phyloP scores from a whole-genome alignment of 2,329 filamentous ascomycete species.

The Westerdykella ornata region DNA sequence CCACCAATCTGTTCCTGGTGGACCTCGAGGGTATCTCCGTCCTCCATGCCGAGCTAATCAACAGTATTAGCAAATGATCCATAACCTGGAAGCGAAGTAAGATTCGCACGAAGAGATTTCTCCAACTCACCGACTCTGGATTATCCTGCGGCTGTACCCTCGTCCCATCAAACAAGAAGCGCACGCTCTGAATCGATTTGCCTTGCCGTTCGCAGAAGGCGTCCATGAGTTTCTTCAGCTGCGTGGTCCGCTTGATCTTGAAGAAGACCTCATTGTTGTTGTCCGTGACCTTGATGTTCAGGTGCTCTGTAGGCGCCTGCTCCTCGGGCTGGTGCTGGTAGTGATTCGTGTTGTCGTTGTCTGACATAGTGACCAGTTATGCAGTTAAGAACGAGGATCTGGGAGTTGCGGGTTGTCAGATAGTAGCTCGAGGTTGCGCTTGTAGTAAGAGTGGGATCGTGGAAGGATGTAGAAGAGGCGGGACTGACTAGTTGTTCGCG shows the following conservation, averaged over 20 bases:
- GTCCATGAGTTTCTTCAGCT: conserved; percentile 95
- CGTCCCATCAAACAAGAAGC: conserved; percentile 94
- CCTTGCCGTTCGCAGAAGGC: conserved; percentile 96
- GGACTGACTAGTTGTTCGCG: conserved; percentile 9
- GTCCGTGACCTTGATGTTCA: conserved; percentile 99
- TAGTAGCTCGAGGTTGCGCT: conserved; percentile 17
- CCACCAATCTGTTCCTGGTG: conserved; percentile 93
- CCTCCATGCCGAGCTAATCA: conserved; percentile 83
- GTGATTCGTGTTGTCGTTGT: conserved; percentile 37
- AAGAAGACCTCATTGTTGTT: conserved; percentile 99
- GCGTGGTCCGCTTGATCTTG: conserved; percentile 97
- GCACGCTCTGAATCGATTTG: conserved; percentile 74
- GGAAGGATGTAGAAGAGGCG: conserved; percentile 14
- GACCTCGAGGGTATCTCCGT: conserved; percentile 93
- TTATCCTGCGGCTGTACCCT: conserved; percentile 85
- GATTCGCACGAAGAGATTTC: not conserved
- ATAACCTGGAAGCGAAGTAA: not conserved
- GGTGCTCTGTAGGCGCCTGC: conserved; percentile 61
- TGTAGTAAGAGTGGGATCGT: conserved; percentile 9
- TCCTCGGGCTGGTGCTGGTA: conserved; percentile 41
- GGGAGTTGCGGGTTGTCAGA: not conserved
- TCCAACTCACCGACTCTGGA: conserved; percentile 72
- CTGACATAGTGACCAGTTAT: conserved; percentile 36
- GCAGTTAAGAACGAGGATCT: not conserved
- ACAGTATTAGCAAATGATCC: conserved; percentile 9